phyloP scores from a whole-genome alignment of 75 land plant species.

The Pinus albicaulis region DNA sequence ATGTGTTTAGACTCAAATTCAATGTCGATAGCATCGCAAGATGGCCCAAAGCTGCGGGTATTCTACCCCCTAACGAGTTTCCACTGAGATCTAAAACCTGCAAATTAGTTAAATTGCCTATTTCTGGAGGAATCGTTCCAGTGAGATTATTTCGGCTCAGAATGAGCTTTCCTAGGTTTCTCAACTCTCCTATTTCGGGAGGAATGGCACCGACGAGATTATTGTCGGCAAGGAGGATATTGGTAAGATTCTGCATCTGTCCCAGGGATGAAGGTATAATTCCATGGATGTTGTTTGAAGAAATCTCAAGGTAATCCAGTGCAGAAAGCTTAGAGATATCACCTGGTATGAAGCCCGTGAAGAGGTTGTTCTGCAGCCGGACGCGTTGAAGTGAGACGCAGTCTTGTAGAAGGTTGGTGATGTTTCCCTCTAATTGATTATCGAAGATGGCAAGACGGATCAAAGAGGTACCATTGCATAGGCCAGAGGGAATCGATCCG shows the following conservation, averaged over 20 bases:
- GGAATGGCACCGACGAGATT: constrained; percentile 50
- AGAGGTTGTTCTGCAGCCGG: not conserved
- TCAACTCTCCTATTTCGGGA: constrained; percentile 32
- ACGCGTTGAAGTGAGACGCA: not conserved
- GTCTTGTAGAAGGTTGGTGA: not conserved
- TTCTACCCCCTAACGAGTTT: constrained; percentile 51
- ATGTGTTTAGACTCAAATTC: too few relatives aligned
- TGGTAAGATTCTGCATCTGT: constrained; percentile 30
- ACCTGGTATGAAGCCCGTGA: constrained; percentile 51
- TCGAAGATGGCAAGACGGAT: not conserved
- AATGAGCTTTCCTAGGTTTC: constrained; percentile 27
- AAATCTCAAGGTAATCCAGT: constrained; percentile 20
- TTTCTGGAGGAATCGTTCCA: constrained; percentile 54
- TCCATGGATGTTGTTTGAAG: constrained; percentile 46
- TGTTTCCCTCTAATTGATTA: not conserved
- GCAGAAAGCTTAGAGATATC: constrained; percentile 36
- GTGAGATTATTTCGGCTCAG: constrained; percentile 37
- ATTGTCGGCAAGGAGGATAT: constrained; percentile 57
- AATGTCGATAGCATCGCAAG: not conserved
- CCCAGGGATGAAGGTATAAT: constrained; percentile 14
- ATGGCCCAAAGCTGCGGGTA: constrained; percentile 43
- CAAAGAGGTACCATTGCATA: not conserved
- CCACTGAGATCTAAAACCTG: constrained; percentile 62
- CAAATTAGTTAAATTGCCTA: constrained; percentile 33
- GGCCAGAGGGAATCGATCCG: not conserved